Evolutionary conservation across 140 eudicot species (phyloP).

Genomic region (Erigeron philadelphicus): DNA sequence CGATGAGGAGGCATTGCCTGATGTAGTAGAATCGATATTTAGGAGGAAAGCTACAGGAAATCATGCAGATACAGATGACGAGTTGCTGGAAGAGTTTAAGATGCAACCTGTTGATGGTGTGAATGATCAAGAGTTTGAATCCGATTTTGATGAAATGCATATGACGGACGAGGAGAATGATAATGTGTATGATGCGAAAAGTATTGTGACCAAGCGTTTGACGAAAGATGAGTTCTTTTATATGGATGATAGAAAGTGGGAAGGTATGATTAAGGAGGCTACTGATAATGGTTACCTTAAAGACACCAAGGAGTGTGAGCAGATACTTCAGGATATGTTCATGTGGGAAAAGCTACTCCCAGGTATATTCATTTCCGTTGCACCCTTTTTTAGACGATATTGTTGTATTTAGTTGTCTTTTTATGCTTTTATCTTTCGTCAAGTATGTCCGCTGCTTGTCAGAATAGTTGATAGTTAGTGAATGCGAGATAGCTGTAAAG

Average conservation of each 20-base stretch:
- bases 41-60: constrained; percentile 44
- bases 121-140: constrained; percentile 46
- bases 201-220: constrained; percentile 44
- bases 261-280: constrained; percentile 59
- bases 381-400: background rate
- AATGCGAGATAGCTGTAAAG: background rate
- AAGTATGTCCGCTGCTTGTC: background rate
- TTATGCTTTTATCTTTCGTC: background rate
- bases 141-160: constrained; percentile 48
- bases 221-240: constrained; percentile 42
- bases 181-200: constrained; percentile 38
- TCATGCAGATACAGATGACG: constrained; percentile 73
- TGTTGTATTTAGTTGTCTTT: background rate
- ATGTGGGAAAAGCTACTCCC: constrained; percentile 88
- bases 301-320: constrained; percentile 79
- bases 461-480: constrained; percentile 10
- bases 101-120: constrained; percentile 41
- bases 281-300: constrained; percentile 43
- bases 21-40: constrained; percentile 46
- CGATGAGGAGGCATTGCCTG: constrained; percentile 54
- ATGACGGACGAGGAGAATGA: constrained; percentile 59
- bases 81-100: constrained; percentile 43
- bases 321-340: constrained; percentile 76
- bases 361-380: constrained; percentile 39
- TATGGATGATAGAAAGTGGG: constrained; percentile 87